Percentiles rank a stretch among this genome's conserved stretches.
Evolutionary conservation across 108 stramenopile genomes (phyloP).

Genomic region (Pinguiococcus pyrenoidosus): DNA sequence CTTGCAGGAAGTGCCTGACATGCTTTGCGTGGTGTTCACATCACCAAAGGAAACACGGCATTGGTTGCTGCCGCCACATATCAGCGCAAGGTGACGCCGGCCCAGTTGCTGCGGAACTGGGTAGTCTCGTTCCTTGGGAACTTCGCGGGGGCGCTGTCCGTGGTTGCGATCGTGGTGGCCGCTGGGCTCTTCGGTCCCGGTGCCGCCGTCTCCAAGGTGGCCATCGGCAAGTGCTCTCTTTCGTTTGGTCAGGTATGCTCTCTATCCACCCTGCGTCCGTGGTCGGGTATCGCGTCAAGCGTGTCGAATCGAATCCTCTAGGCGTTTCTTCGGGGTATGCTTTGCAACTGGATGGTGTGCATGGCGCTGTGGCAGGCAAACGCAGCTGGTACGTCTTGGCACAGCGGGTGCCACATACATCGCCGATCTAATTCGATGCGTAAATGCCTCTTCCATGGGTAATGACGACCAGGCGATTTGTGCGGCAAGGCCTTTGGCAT

Average conservation of each 20-base stretch:
- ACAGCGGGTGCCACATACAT: no score
- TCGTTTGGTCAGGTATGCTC: no score
- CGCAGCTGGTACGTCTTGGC: no score
- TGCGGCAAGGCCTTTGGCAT: no score
- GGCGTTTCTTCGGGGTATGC: slow-evolving; percentile 72
- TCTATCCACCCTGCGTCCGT: no score
- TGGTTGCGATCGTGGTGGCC: slow-evolving; percentile 2
- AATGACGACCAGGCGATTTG: no score
- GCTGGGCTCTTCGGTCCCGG: slow-evolving; percentile 11
- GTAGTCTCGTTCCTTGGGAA: slow-evolving; percentile 15
- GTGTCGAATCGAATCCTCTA: no score
- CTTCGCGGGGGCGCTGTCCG: slow-evolving; percentile 12
- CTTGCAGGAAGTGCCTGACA: no score
- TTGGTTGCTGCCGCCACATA: slow-evolving; percentile 11
- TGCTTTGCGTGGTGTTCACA: no score
- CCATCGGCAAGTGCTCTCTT: slow-evolving; percentile 10
- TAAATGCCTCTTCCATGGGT: neutral
- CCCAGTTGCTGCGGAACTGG: no score
- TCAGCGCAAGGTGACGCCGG: slow-evolving; percentile 9
- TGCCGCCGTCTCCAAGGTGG: slow-evolving; percentile 7
- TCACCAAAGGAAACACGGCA: slow-evolving; percentile 25
- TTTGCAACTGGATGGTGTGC: slow-evolving; percentile 91
- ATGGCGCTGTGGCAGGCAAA: slow-evolving; percentile 20
- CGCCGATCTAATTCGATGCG: no score
- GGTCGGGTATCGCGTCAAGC: no score